phyloP scores from a whole-genome alignment of 2,329 filamentous ascomycete genomes.

The Fusarium sororula region DNA sequence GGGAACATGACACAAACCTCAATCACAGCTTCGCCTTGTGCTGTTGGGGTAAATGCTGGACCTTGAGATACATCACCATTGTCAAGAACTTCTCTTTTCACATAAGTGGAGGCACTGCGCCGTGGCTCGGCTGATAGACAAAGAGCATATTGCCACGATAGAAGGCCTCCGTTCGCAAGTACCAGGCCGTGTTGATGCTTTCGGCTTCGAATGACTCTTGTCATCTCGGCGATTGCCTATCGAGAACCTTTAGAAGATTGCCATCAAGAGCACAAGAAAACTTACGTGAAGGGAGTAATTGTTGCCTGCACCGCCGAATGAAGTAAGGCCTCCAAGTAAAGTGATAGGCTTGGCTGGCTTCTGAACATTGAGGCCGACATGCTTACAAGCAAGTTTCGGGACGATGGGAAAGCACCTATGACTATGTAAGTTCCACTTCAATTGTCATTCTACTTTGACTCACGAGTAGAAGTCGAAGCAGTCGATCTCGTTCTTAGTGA shows the following conservation, averaged over 20 bases:
- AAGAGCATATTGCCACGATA: constrained; percentile 72
- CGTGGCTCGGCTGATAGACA: constrained; percentile 61
- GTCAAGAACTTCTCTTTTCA: background rate
- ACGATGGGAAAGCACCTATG: constrained; percentile 75
- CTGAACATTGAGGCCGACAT: constrained; percentile 63
- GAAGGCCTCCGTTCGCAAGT: constrained; percentile 71
- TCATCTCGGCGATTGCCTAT: constrained; percentile 61
- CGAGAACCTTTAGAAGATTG: rapidly evolving
- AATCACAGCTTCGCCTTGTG: constrained; percentile 36
- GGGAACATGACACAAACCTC: constrained; percentile 22
- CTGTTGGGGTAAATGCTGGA: constrained; percentile 25
- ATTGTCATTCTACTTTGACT: background rate
- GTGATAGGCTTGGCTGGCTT: constrained; percentile 63
- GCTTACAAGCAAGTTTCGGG: constrained; percentile 70
- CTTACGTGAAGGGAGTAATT: constrained; percentile 75
- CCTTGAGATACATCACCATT: background rate
- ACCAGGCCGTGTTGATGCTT: constrained; percentile 62
- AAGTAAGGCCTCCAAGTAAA: constrained; percentile 71
- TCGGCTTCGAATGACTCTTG: constrained; percentile 59
- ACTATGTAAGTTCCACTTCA: rapidly evolving
- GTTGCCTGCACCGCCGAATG: constrained; percentile 75
- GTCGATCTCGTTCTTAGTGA: constrained; percentile 63
- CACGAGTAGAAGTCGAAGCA: constrained; percentile 71
- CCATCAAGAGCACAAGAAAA: constrained; percentile 38
- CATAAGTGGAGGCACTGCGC: constrained; percentile 14